Evolutionary conservation across 441 rosid species (phyloP).

Genomic region (Melastoma candidum): DNA sequence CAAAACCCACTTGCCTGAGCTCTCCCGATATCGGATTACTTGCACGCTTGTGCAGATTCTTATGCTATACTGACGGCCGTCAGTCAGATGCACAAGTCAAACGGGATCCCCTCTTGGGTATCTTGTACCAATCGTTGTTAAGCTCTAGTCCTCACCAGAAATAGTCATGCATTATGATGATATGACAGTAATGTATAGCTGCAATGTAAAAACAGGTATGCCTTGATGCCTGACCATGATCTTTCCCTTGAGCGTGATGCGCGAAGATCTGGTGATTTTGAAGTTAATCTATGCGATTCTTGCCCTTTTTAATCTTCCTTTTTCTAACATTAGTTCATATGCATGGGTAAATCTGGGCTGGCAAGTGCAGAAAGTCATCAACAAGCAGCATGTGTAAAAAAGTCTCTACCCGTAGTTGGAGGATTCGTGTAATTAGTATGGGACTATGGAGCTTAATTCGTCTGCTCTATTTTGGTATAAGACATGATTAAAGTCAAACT

Average conservation of each 20-base stretch:
- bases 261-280: conserved; percentile 12
- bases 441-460: too few species aligned
- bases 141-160: background rate
- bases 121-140: background rate
- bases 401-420: too few species aligned
- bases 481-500: too few species aligned
- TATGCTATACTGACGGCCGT: conserved; percentile 48
- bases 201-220: too few species aligned
- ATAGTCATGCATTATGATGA: background rate
- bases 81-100: conserved; percentile 26
- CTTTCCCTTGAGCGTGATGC: background rate
- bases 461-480: too few species aligned
- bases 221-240: background rate
- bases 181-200: background rate
- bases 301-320: background rate
- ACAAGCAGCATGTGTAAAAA: too few species aligned
- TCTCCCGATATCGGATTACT: conserved; percentile 71
- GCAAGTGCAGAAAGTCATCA: background rate
- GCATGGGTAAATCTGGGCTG: background rate
- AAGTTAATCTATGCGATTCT: background rate
- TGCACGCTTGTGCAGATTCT: conserved; percentile 53
- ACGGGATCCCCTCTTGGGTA: conserved; percentile 13
- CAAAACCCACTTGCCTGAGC: conserved; percentile 70
- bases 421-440: too few species aligned
- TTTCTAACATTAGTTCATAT: background rate